Percentiles rank a stretch among this genome's conserved stretches.
These are phyloP conservation scores for Cyberlindnera maritima DNA, from an alignment of 805 yeast species.

Conservation along the genomic window DNA sequence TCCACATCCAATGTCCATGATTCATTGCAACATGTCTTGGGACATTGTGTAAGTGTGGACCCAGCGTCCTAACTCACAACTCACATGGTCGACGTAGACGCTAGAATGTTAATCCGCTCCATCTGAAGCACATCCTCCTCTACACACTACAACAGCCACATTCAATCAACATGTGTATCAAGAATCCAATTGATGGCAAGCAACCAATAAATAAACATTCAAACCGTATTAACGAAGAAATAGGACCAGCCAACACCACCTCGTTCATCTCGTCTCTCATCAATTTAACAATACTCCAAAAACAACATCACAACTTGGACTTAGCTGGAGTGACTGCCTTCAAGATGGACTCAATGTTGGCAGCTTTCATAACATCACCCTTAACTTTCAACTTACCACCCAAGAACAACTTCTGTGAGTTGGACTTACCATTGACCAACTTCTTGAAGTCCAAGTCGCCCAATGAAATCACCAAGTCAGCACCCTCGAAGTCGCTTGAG, in stretches of 20 bases:
- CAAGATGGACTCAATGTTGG: conserved; percentile 67
- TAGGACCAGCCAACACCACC: neutral
- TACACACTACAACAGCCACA: no score
- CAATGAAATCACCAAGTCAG: conserved; percentile 65
- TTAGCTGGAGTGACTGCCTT: conserved; percentile 46
- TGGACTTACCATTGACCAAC: conserved; percentile 74
- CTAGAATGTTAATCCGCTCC: no score
- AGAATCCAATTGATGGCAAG: neutral
- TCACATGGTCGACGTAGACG: no score
- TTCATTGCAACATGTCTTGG: no score
- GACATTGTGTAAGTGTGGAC: no score
- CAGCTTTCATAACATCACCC: conserved; percentile 91
- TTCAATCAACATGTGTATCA: neutral
- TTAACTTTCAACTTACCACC: conserved; percentile 80
- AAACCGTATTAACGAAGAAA: neutral
- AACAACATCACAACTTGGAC: conserved; percentile 40
- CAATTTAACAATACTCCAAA: no score
- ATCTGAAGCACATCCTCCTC: no score
- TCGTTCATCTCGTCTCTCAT: no score
- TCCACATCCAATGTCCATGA: no score
- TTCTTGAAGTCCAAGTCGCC: conserved; percentile 68
- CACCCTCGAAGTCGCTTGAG: conserved; percentile 42
- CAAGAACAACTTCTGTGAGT: conserved; percentile 83
- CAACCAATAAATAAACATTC: neutral
- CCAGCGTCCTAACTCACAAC: no score